Percentiles rank a stretch among this genome's conserved stretches.
Conservation (phyloP, 2,329 filamentous ascomycete species). For the Hortaea sp. region DNA sequence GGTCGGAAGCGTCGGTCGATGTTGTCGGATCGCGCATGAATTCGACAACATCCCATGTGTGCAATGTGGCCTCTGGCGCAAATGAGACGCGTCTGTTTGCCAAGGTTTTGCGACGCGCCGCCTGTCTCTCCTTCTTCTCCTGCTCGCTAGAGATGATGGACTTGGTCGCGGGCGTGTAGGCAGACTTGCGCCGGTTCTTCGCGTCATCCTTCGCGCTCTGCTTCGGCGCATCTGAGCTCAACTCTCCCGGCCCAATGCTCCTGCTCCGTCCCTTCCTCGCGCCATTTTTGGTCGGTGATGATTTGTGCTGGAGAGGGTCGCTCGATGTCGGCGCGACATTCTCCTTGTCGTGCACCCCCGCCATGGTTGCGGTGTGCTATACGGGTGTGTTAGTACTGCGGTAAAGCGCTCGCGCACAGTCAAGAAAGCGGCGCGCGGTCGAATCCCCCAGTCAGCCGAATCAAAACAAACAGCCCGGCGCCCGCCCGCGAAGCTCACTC, state of each 20-base stretch:
- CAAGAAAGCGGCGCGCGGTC: background rate
- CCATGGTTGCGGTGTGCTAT: constrained; percentile 6
- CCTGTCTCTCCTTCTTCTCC: constrained; percentile 54
- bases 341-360: constrained; percentile 21
- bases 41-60: constrained; percentile 93
- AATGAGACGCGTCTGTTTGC: constrained; percentile 91
- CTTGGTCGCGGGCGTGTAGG: constrained; percentile 42
- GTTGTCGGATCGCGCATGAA: constrained; percentile 79
- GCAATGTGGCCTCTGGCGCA: constrained; percentile 89
- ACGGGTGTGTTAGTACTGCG: too few species aligned
- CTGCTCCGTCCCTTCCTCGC: constrained; percentile 76
- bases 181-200: constrained; percentile 30
- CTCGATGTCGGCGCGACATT: constrained; percentile 26
- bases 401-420: too few species aligned
- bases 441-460: background rate
- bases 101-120: constrained; percentile 66
- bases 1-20: constrained; percentile 59
- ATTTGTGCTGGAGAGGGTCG: constrained; percentile 18
- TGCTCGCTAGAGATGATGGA: constrained; percentile 45
- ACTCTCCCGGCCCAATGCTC: constrained; percentile 84
- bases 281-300: constrained; percentile 18
- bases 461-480: background rate
- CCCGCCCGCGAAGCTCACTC: too few species aligned
- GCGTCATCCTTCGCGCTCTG: constrained; percentile 15
- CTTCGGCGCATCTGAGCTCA: constrained; percentile 54